Percentiles rank a stretch among this genome's conserved stretches.
These are phyloP conservation scores for Orbilia javanica DNA, from an alignment of 2,329 filamentous ascomycete species.

Conservation along the genomic window DNA sequence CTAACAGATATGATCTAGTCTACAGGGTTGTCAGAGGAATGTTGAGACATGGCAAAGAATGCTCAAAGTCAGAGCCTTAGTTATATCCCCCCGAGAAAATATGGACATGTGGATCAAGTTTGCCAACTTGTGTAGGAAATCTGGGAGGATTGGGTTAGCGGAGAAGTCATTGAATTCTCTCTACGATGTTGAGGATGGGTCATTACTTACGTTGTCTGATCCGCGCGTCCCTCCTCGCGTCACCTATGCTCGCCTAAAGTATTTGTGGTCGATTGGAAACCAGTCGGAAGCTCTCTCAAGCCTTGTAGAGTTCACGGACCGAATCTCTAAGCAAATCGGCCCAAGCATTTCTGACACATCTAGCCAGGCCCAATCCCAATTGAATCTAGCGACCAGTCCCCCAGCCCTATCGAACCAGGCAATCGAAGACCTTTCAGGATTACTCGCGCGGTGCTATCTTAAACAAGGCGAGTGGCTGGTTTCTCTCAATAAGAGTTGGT, in stretches of 20 bases:
- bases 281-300: conserved; percentile 74
- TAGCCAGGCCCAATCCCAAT: conserved; percentile 30
- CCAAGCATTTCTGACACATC: conserved; percentile 46
- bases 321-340: conserved; percentile 72
- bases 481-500: conserved; percentile 85
- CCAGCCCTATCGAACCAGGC: conserved; percentile 60
- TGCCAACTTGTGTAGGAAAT: conserved; percentile 96
- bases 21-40: conserved; percentile 95
- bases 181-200: conserved; percentile 76
- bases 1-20: conserved; percentile 60
- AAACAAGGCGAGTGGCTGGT: conserved; percentile 98
- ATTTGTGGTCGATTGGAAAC: conserved; percentile 86
- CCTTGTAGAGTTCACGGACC: conserved; percentile 73
- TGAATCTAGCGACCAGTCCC: conserved; percentile 40
- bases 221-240: conserved; percentile 78
- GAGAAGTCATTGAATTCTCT: conserved; percentile 94
- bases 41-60: conserved; percentile 99
- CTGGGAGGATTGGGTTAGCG: conserved; percentile 89
- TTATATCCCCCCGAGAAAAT: conserved; percentile 91
- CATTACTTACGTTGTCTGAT: conserved; percentile 65
- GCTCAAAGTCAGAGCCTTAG: conserved; percentile 91
- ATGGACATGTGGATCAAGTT: conserved; percentile 99
- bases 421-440: conserved; percentile 72
- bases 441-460: conserved; percentile 94
- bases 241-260: conserved; percentile 96